These are phyloP conservation scores for Geotrichum histeridarum DNA, from an alignment of 1,139 yeast genomes.

Conservation along the genomic window DNA sequence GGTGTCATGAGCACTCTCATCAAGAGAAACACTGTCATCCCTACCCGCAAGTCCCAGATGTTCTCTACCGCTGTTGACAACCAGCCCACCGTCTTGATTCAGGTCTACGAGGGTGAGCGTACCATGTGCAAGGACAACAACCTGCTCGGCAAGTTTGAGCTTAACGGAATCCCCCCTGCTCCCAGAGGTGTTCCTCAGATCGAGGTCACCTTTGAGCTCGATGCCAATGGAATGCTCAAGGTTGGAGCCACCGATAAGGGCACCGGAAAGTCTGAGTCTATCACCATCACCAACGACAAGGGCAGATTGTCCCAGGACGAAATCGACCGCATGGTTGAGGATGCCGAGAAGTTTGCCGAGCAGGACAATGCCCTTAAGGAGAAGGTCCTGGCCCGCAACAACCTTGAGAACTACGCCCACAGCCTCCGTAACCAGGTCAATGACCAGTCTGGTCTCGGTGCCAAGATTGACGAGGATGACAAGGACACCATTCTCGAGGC, in stretches of 20 bases:
- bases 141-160: slow-evolving; percentile 90
- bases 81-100: slow-evolving; percentile 94
- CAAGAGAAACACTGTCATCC: slow-evolving; percentile 94
- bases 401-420: slow-evolving; percentile 84
- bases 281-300: slow-evolving; percentile 93
- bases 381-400: slow-evolving; percentile 82
- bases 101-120: slow-evolving; percentile 97
- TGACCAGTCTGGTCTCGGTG: slow-evolving; percentile 65
- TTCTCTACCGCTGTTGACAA: slow-evolving; percentile 96
- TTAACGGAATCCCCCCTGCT: slow-evolving; percentile 94
- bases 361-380: slow-evolving; percentile 75
- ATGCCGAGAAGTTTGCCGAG: slow-evolving; percentile 85
- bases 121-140: slow-evolving; percentile 93
- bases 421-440: slow-evolving; percentile 71
- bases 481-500: slow-evolving; percentile 88
- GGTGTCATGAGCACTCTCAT: slow-evolving; percentile 97
- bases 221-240: slow-evolving; percentile 92
- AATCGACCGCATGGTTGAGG: slow-evolving; percentile 90
- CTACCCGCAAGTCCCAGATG: slow-evolving; percentile 93
- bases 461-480: slow-evolving; percentile 83
- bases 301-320: slow-evolving; percentile 92
- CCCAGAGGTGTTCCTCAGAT: slow-evolving; percentile 98
- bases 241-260: slow-evolving; percentile 94
- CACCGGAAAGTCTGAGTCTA: slow-evolving; percentile 91
- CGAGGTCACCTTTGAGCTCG: slow-evolving; percentile 90